These are phyloP conservation scores for Scheffersomyces cryptocercus DNA, from an alignment of 1,139 yeast genomes.

Conservation along the genomic window DNA sequence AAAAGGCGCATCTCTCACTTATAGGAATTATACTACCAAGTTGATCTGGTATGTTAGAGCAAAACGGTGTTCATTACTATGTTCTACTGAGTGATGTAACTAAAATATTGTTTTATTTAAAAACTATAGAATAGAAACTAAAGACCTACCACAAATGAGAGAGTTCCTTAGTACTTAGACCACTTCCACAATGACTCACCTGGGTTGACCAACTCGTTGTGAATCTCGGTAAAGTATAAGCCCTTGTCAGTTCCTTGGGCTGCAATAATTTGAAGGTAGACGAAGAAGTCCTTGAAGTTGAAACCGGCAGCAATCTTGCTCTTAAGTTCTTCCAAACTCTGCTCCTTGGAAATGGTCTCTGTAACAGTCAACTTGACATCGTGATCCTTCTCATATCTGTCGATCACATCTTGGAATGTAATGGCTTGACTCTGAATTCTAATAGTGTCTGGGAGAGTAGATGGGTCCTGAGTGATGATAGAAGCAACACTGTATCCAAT, in stretches of 20 bases:
- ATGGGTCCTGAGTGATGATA: conserved; percentile 33
- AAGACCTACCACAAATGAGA: neutral
- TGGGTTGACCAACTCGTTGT: conserved; percentile 58
- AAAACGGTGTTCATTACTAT: too few species aligned
- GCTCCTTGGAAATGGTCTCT: conserved; percentile 26
- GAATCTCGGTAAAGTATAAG: conserved; percentile 23
- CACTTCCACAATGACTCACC: conserved; percentile 54
- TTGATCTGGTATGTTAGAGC: too few species aligned
- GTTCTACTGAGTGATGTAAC: too few species aligned
- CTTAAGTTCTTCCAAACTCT: conserved; percentile 30
- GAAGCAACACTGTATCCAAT: conserved; percentile 45
- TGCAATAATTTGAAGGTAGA: conserved; percentile 31
- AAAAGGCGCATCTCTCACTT: too few species aligned
- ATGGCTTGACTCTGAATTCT: conserved; percentile 44
- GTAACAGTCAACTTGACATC: conserved; percentile 34
- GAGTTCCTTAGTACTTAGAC: conserved; percentile 28
- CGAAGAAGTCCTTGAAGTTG: conserved; percentile 21
- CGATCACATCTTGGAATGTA: conserved; percentile 39
- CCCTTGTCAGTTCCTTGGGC: conserved; percentile 45
- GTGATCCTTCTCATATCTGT: conserved; percentile 42
- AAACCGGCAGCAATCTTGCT: conserved; percentile 32
- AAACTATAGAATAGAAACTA: too few species aligned
- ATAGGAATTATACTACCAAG: too few species aligned
- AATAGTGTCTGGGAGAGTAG: conserved; percentile 46
- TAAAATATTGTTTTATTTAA: too few species aligned